Evolutionary conservation across 257 asterid genomes (phyloP).

Genomic region (Plantago major): DNA sequence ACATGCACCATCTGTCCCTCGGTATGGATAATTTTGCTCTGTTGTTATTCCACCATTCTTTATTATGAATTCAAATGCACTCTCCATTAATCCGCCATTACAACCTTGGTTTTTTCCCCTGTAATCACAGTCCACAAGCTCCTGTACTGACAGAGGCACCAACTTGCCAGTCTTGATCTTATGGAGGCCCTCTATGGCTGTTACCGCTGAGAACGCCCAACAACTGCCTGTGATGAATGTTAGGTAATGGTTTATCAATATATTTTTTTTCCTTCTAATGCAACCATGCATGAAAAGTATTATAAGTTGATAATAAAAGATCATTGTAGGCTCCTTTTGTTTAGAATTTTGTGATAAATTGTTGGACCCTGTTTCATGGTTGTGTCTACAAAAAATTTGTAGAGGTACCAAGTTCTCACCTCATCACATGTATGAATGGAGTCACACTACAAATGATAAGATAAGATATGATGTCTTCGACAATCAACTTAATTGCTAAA

Average conservation of each 20-base stretch:
- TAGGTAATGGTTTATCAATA: not conserved
- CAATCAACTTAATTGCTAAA: not conserved
- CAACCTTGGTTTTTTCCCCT: slow-evolving; percentile 41
- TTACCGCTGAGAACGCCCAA: slow-evolving; percentile 77
- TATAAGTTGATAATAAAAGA: too few species aligned
- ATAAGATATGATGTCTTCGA: too few species aligned
- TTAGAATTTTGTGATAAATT: too few species aligned
- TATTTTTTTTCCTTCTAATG: not conserved
- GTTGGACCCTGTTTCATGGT: too few species aligned
- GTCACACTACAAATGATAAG: too few species aligned
- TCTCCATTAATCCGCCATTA: slow-evolving; percentile 47
- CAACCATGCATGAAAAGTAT: too few species aligned
- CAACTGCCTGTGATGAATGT: slow-evolving; percentile 51
- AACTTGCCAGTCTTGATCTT: slow-evolving; percentile 52
- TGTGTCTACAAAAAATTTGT: too few species aligned
- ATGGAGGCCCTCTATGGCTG: slow-evolving; percentile 67
- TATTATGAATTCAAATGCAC: slow-evolving; percentile 43
- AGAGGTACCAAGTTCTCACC: too few species aligned
- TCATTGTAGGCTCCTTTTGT: too few species aligned
- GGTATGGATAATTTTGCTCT: slow-evolving; percentile 43
- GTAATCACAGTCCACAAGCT: slow-evolving; percentile 58
- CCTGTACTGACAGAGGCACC: slow-evolving; percentile 61
- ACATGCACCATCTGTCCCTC: slow-evolving; percentile 35
- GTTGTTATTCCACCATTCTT: slow-evolving; percentile 44
- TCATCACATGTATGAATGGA: too few species aligned